Percentiles rank a stretch among this genome's conserved stretches.
These are phyloP conservation scores for Abrus precatorius DNA, from an alignment of 306 rosid species.

Conservation along the genomic window DNA sequence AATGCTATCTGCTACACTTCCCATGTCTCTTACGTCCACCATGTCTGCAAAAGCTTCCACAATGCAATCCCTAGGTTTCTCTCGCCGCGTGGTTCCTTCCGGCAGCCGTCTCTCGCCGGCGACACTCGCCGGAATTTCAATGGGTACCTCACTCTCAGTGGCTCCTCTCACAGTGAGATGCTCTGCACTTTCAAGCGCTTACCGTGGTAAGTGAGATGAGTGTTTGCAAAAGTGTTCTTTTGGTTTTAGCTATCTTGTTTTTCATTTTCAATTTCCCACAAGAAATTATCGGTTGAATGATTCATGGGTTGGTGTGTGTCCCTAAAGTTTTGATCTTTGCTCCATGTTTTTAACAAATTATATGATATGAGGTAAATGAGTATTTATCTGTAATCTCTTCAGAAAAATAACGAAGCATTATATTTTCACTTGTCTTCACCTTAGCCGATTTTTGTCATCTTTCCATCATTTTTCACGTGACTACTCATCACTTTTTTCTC, in stretches of 20 bases:
- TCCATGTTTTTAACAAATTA: not conserved
- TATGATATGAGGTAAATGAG: not conserved
- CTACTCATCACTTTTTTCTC: not conserved
- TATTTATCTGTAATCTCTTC: not conserved
- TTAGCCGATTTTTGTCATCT: too few relatives aligned
- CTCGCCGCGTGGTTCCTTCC: slow-evolving; percentile 41
- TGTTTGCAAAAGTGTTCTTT: slow-evolving; percentile 1
- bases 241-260: not conserved
- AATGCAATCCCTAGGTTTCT: slow-evolving; percentile 48
- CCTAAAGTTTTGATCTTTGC: slow-evolving; percentile 33
- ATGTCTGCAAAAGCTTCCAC: not conserved
- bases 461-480: too few relatives aligned
- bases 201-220: slow-evolving; percentile 43
- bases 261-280: not conserved
- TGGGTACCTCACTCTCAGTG: slow-evolving; percentile 37
- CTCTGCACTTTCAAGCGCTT: slow-evolving; percentile 41
- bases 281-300: not conserved
- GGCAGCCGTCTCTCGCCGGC: slow-evolving; percentile 44
- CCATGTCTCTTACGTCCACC: not conserved
- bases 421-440: too few relatives aligned
- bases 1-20: slow-evolving; percentile 45
- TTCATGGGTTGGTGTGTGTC: slow-evolving; percentile 7
- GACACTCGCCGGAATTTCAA: slow-evolving; percentile 43
- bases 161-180: slow-evolving; percentile 50
- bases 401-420: too few relatives aligned